Evolutionary conservation across 805 yeast species (phyloP).

Genomic region (Starmerella lactis-condensi): DNA sequence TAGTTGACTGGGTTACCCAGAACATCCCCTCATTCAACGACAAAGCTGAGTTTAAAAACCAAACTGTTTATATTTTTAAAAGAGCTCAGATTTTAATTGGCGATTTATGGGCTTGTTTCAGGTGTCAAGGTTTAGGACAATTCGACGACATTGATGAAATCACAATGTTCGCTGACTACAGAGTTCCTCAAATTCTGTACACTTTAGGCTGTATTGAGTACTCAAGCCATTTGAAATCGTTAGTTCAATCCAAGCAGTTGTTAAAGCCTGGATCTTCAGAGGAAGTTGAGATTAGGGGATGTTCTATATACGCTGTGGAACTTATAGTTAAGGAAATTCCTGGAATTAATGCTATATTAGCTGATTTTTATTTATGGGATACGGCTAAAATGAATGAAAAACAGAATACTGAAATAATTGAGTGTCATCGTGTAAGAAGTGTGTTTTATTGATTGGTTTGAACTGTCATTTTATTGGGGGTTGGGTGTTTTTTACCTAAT

Average conservation of each 20-base stretch:
- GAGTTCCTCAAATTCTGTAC: slow-evolving; percentile 29
- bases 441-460: slow-evolving; percentile 19
- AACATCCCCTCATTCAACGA: slow-evolving; percentile 24
- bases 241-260: slow-evolving; percentile 13
- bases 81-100: slow-evolving; percentile 29
- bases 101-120: slow-evolving; percentile 30
- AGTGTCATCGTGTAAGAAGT: slow-evolving; percentile 25
- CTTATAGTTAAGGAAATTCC: slow-evolving; percentile 19
- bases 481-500: slow-evolving; percentile 4
- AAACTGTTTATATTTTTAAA: slow-evolving; percentile 22
- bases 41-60: slow-evolving; percentile 18
- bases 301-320: slow-evolving; percentile 29
- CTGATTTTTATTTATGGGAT: slow-evolving; percentile 31
- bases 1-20: slow-evolving; percentile 20
- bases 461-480: neutral
- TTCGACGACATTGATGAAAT: slow-evolving; percentile 25
- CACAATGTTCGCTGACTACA: slow-evolving; percentile 32
- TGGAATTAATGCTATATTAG: slow-evolving; percentile 22
- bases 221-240: slow-evolving; percentile 16
- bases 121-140: slow-evolving; percentile 22
- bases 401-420: slow-evolving; percentile 18
- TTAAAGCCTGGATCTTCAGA: slow-evolving; percentile 21
- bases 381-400: slow-evolving; percentile 26
- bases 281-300: slow-evolving; percentile 28
- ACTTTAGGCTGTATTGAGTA: slow-evolving; percentile 24